Conservation (phyloP, 1,139 yeast genomes). For the Hyphopichia buzzinii region DNA sequence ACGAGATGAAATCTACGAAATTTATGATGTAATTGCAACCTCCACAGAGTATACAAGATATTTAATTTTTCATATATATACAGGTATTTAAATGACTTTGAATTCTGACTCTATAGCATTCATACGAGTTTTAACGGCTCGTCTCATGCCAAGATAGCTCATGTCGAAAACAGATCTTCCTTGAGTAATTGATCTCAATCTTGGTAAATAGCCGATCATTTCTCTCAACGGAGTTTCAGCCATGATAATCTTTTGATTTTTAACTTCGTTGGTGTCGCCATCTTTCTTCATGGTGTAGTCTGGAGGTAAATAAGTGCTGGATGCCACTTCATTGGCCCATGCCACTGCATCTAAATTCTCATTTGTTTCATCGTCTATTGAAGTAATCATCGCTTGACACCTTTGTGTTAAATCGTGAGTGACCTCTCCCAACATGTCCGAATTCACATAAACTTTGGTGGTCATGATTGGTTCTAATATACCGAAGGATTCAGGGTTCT, state of each 20-base stretch:
- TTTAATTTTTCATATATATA: too few species aligned
- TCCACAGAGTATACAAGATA: too few species aligned
- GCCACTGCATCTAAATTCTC: constrained; percentile 36
- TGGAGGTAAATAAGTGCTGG: constrained; percentile 54
- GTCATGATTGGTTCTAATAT: constrained; percentile 87
- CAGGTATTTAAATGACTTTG: constrained; percentile 5
- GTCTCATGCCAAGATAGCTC: constrained; percentile 73
- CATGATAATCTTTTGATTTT: constrained; percentile 52
- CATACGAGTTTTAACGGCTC: constrained; percentile 50
- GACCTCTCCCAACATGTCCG: constrained; percentile 77
- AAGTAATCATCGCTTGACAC: constrained; percentile 67
- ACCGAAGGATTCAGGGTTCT: constrained; percentile 33
- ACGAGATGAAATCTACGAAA: too few species aligned
- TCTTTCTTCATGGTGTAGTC: constrained; percentile 43
- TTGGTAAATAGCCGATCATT: constrained; percentile 85
- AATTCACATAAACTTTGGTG: constrained; percentile 64
- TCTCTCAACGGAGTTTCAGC: constrained; percentile 85
- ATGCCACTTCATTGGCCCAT: constrained; percentile 53
- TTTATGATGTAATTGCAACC: too few species aligned
- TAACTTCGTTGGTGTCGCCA: constrained; percentile 13
- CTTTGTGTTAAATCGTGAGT: constrained; percentile 70
- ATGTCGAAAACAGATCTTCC: constrained; percentile 86
- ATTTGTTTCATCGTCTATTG: constrained; percentile 58
- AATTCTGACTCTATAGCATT: constrained; percentile 22
- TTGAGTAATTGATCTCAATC: constrained; percentile 78